Percentiles rank a stretch among this genome's conserved stretches.
phyloP scores from a whole-genome alignment of 805 yeast genomes.

The Wickerhamiella lipophila region DNA sequence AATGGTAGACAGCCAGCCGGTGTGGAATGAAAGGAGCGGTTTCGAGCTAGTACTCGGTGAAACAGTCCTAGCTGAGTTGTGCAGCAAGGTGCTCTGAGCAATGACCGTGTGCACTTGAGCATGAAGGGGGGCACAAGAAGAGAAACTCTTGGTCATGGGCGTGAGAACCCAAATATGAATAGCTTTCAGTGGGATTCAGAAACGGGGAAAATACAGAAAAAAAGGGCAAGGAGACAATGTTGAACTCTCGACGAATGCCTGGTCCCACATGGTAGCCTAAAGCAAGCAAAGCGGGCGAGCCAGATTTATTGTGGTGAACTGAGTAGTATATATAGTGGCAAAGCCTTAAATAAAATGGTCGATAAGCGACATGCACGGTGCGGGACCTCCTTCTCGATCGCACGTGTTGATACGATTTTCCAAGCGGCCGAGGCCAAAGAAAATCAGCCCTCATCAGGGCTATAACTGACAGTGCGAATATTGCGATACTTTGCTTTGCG shows the following conservation, averaged over 20 bases:
- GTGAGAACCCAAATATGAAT: no score
- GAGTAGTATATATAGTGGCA: not conserved
- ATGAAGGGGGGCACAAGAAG: not conserved
- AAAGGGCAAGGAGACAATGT: no score
- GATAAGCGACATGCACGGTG: constrained; percentile 1
- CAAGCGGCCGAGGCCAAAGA: no score
- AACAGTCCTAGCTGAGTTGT: not conserved
- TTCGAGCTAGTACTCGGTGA: not conserved
- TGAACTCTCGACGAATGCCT: no score
- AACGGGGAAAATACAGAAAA: no score
- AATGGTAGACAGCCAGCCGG: not conserved
- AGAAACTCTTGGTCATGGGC: not conserved
- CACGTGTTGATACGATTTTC: no score
- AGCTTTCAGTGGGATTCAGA: no score
- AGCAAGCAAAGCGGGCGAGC: no score
- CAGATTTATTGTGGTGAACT: no score
- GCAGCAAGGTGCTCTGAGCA: not conserved
- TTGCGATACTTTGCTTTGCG: constrained; percentile 18
- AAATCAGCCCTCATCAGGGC: not conserved
- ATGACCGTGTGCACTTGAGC: not conserved
- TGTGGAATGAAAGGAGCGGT: not conserved
- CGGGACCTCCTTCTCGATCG: no score
- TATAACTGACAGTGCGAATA: not conserved
- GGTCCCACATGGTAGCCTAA: no score
- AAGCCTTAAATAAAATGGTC: not conserved